These are phyloP conservation scores for Dioscorea cayenensis DNA, from an alignment of 116 monocot species.

Conservation along the genomic window DNA sequence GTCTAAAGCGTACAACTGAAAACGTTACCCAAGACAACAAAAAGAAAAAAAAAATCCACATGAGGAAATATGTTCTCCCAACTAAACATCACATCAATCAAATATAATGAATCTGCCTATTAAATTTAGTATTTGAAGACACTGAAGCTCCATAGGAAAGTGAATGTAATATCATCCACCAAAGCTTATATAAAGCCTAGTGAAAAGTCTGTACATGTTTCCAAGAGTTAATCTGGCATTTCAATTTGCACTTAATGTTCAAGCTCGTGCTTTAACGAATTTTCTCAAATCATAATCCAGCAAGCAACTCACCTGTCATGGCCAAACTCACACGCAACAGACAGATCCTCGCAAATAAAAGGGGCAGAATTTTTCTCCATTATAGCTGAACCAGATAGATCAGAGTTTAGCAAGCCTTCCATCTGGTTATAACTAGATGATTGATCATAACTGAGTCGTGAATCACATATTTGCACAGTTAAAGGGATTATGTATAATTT, in stretches of 20 bases:
- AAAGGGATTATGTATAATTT: constrained; percentile 78
- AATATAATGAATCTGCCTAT: too few species aligned
- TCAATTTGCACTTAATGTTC: not conserved
- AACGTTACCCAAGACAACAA: too few species aligned
- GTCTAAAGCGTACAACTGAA: too few species aligned
- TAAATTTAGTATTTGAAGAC: too few species aligned
- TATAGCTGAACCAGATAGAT: constrained; percentile 15
- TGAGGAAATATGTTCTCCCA: too few species aligned
- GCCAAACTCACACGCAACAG: constrained; percentile 54
- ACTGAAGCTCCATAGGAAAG: too few species aligned
- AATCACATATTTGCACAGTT: constrained; percentile 54
- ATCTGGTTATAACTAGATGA: constrained; percentile 26
- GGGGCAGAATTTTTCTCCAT: constrained; percentile 38
- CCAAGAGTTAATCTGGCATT: not conserved
- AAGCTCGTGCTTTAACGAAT: not conserved
- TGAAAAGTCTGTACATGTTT: not conserved
- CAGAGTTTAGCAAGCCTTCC: constrained; percentile 22
- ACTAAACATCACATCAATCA: too few species aligned
- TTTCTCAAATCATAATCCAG: not conserved
- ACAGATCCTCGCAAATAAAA: constrained; percentile 74
- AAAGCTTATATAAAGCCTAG: not conserved
- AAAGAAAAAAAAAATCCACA: too few species aligned
- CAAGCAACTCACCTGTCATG: constrained; percentile 23
- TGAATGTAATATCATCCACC: too few species aligned
- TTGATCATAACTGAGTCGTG: constrained; percentile 33